phyloP scores from a whole-genome alignment of 495 filamentous ascomycete genomes.

The Xylaria castorea region DNA sequence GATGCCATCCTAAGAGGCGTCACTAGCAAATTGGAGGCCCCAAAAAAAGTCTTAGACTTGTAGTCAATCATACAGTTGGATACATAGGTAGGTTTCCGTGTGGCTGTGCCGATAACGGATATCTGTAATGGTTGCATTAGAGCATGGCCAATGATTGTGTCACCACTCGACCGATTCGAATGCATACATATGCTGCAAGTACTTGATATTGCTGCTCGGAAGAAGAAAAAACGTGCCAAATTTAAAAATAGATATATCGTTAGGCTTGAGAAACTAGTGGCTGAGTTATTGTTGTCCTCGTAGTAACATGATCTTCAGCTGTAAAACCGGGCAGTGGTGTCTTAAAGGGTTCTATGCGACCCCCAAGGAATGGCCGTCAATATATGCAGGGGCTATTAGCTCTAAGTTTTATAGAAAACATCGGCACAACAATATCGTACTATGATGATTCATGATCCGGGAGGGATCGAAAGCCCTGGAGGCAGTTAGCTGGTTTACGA shows the following conservation, averaged over 20 bases:
- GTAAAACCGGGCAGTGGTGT: not conserved
- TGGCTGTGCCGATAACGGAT: slow-evolving; percentile 14
- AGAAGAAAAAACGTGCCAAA: not conserved
- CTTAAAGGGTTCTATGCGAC: not conserved
- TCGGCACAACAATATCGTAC: not conserved
- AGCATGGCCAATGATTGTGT: not conserved
- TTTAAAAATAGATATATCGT: slow-evolving; percentile 15
- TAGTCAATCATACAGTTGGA: not conserved
- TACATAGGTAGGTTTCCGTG: not conserved
- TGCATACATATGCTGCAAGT: not conserved
- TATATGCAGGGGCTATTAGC: not conserved
- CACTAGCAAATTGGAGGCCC: not conserved
- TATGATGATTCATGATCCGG: not conserved
- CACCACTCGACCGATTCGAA: not conserved
- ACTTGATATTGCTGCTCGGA: not conserved
- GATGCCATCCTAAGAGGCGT: too few species aligned
- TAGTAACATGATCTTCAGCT: not conserved
- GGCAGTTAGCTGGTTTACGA: not conserved
- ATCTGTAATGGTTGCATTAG: not conserved
- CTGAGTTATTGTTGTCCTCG: not conserved
- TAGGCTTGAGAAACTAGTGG: not conserved
- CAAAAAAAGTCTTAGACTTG: not conserved
- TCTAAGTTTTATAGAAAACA: not conserved
- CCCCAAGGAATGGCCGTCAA: not conserved
- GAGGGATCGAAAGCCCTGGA: not conserved